A percentile compares a stretch with the other conserved stretches of the same genome.
phyloP scores from a whole-genome alignment of 164 flowering plant genomes.

The Magnolia kwangsiensis region DNA sequence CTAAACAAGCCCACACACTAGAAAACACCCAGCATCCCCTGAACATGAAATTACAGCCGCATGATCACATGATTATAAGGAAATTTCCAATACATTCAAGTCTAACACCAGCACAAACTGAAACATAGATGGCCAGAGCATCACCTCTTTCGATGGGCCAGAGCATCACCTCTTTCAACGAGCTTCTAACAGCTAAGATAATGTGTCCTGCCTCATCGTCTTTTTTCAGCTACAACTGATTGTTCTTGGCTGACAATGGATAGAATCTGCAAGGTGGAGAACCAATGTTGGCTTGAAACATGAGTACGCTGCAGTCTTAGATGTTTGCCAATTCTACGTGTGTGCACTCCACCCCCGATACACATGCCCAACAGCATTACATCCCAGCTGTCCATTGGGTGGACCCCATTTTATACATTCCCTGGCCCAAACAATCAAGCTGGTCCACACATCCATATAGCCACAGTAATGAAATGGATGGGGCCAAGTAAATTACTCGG shows the following conservation, averaged over 20 bases:
- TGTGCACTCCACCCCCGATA: not conserved
- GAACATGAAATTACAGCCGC: not conserved
- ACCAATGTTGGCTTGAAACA: not conserved
- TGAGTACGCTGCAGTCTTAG: not conserved
- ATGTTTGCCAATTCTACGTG: not conserved
- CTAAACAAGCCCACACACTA: no score
- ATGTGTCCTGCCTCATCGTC: not conserved
- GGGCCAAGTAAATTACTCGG: not conserved
- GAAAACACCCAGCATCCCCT: not conserved
- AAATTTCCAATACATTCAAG: not conserved
- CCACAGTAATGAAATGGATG: no score
- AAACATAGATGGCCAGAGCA: not conserved
- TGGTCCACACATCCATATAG: not conserved
- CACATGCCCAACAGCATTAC: not conserved
- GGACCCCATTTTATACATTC: not conserved
- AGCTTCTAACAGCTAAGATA: not conserved
- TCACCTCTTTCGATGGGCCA: not conserved
- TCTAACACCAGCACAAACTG: not conserved
- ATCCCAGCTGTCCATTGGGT: not conserved
- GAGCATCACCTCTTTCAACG: not conserved
- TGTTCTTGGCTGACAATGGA: slow-evolving; percentile 26
- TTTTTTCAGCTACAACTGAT: slow-evolving; percentile 10
- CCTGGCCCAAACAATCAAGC: not conserved
- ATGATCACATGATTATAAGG: not conserved
- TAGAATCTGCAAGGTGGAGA: slow-evolving; percentile 39